phyloP scores from a whole-genome alignment of 2,329 filamentous ascomycete genomes.

The Penicillium sclerotiorum region DNA sequence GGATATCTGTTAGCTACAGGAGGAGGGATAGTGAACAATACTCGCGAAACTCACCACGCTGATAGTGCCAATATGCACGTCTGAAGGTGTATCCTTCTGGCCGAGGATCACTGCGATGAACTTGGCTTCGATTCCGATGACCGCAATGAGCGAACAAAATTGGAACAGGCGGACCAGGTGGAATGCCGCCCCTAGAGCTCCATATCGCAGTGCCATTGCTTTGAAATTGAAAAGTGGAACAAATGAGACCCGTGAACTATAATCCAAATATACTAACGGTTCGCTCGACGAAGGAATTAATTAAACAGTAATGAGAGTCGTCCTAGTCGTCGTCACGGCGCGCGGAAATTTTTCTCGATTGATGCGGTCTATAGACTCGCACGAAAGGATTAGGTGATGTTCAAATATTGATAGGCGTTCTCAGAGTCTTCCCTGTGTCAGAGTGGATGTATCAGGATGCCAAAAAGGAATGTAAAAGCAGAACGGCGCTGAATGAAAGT shows the following conservation, averaged over 20 bases:
- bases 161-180: constrained; percentile 72
- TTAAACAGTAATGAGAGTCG: not conserved
- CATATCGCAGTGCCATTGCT: constrained; percentile 50
- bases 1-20: too few relatives aligned
- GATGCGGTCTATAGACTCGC: too few relatives aligned
- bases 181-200: constrained; percentile 78
- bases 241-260: too few relatives aligned
- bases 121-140: constrained; percentile 79
- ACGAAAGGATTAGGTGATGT: too few relatives aligned
- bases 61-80: constrained; percentile 75
- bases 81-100: constrained; percentile 66
- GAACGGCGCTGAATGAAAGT: constrained; percentile 9
- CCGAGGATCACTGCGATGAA: constrained; percentile 77
- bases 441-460: too few relatives aligned
- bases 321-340: too few relatives aligned
- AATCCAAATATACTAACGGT: not conserved
- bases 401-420: too few relatives aligned
- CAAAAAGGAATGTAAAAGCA: constrained; percentile 1
- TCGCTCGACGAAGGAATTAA: not conserved
- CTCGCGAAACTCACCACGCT: constrained; percentile 63
- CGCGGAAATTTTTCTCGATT: too few relatives aligned
- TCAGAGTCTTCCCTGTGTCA: too few relatives aligned
- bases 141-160: constrained; percentile 69
- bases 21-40: too few relatives aligned
- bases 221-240: not conserved